Base-by-base conservation (phyloP, 2,329 filamentous ascomycete species). In the Cladophialophora yegresii region DNA sequence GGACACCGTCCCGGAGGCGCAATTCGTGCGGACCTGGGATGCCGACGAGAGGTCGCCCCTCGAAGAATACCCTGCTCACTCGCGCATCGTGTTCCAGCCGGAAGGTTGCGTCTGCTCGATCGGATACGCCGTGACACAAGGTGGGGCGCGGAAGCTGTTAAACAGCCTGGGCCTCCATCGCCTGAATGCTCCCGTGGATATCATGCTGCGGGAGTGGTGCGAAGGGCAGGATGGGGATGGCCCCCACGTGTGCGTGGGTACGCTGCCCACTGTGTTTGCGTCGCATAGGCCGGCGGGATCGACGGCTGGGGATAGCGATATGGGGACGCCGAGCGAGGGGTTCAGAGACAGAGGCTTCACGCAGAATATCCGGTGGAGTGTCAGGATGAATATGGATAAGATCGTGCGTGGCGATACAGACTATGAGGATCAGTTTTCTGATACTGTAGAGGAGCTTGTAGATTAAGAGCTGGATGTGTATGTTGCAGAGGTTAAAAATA, bases 381-480 rank as follows among this genome's bases (percentile, higher is more conserved):
- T 50, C 47, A 13, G 47, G 22, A 50, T 50, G 47, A 50, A 50
- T 26, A 50, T 50, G 47, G 47, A 50, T 16, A 50, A 28, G 20
- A 50, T 50, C 23, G 12, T 50, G 47, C 20, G 47, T 4, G 47
- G 20, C 13, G 47, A 50, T 13, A 28, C 47, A 9, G 47, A 50
- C 23, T 50, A 23, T 20, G 47, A 50, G 47, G 47, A 50, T 20
- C 47, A 50, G 47, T 26, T 50, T 9, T 22, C 47, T 7, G 47
- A 50, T 50, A 50, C 71, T 75, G 59, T 73, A 76, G 16, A 50
- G 12, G 47, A 50, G 20, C 10, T 16, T n/a, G 47, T 26, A 26
- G 22, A 20, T 2, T 50, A 20, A 50, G 16, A 43, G 16, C 7
- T n/a, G 36, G 16, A n/a, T 43, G 36, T 40, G 36, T 40, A 40